Evolutionary conservation across 257 asterid genomes (phyloP), one percentile per base, ranked within the genome.

Genomic region (Coffea eugenioides): DNA sequence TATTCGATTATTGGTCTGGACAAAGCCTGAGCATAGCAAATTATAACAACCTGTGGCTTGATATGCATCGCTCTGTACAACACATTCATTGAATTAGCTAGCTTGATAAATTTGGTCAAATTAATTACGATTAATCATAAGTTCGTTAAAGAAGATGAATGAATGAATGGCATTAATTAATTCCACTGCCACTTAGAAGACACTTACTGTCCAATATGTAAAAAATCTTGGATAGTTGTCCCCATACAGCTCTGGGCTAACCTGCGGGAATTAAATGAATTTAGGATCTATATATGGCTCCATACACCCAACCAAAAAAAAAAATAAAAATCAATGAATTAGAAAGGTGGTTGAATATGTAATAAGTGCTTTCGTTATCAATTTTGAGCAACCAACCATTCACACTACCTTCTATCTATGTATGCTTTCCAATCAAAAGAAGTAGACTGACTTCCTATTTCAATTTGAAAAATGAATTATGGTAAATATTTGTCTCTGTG

Each of bases 21-120:
- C 88, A 86, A 94, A 94, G 5, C 98, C 98, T 15, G 98, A 91
- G 88, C 98, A 94, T 34, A 94, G 81, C 86, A 94, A 84, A 92
- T 94, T 94, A 87, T 94, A 94, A 48, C 98, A 94, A 14, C 98
- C 98, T 23, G 98, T 94, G 57, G 94, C 92, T 82, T 91, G 97
- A 78, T 94, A 94, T 51, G 97, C 97, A 87, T 94, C 98, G 73
- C 94, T 92, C 98, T 94, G 92, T 74, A 82, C 27, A 81, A 48
- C 56, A 48, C 56, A 75, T 34, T 51, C 39, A 75, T 23, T 75
- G 20, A 18, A 75, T n/a, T 41, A 46, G 52, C 21, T 36, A 46
- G 52, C 21, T 36, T 39, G 16, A 64, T 31, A 11, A 34, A 68
- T 16, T 1, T 15, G 4, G 49, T 68, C 39, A n/a, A 36, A 68